Conservation (phyloP, 208 protist species). For the Crithidia acanthocephali region DNA sequence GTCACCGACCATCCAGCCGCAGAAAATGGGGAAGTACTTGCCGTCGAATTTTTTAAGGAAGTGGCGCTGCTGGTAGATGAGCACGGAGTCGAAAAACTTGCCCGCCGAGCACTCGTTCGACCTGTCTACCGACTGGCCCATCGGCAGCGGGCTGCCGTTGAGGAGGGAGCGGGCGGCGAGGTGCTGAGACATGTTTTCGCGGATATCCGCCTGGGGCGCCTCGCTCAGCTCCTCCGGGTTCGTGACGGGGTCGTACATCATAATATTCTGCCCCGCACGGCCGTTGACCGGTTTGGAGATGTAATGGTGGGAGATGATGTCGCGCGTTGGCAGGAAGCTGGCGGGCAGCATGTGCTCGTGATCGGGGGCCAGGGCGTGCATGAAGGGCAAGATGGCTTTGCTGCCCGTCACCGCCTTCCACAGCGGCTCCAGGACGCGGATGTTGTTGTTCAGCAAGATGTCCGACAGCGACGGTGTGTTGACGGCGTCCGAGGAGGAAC, state of each 20-base stretch:
- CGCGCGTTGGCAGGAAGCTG: conserved; percentile 55
- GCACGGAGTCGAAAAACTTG: conserved; percentile 67
- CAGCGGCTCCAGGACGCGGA: conserved; percentile 77
- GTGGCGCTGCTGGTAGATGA: conserved; percentile 71
- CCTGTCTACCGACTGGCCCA: conserved; percentile 46
- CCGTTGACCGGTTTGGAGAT: conserved; percentile 85
- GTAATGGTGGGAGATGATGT: conserved; percentile 62
- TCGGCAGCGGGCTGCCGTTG: conserved; percentile 17
- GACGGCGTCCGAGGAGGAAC: neutral
- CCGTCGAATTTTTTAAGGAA: conserved; percentile 76
- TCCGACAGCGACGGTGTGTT: conserved; percentile 58
- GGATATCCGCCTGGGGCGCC: conserved; percentile 32
- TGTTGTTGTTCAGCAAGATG: conserved; percentile 76
- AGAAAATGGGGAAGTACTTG: conserved; percentile 85
- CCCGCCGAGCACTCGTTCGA: conserved; percentile 59
- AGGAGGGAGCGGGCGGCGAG: conserved; percentile 23
- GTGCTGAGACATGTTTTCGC: conserved; percentile 8
- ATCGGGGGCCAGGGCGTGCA: conserved; percentile 61
- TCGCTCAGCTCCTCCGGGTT: conserved; percentile 37
- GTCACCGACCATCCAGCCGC: conserved; percentile 74
- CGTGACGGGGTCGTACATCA: conserved; percentile 71
- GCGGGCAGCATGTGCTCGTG: conserved; percentile 72
- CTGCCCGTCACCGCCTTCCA: conserved; percentile 84
- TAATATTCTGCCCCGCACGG: conserved; percentile 75
- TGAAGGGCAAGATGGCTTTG: conserved; percentile 81